A percentile compares a stretch with the other conserved stretches of the same genome.
Conservation (phyloP, 148 eudicot genomes). For the Fagopyrum homotropicum region DNA sequence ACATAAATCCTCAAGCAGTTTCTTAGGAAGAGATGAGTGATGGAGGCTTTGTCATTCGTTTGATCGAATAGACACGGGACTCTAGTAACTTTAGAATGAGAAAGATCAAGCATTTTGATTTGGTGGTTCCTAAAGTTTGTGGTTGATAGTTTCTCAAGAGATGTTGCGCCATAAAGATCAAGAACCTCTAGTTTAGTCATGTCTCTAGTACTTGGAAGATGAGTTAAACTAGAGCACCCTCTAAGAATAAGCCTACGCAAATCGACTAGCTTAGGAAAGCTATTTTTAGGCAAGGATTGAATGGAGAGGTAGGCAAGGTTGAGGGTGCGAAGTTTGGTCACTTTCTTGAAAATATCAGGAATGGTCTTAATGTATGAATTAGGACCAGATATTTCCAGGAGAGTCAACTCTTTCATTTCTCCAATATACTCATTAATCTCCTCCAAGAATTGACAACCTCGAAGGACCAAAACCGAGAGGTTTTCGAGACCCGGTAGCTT, state of each 20-base stretch:
- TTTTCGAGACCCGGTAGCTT: background rate
- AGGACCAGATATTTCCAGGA: constrained; percentile 11
- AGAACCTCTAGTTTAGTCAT: background rate
- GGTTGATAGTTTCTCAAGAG: constrained; percentile 2
- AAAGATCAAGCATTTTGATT: constrained; percentile 7
- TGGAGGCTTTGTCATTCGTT: background rate
- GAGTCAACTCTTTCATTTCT: background rate
- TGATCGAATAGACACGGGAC: background rate
- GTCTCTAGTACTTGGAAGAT: constrained; percentile 1
- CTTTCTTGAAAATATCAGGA: constrained; percentile 8
- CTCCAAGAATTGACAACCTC: constrained; percentile 7
- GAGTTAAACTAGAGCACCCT: background rate
- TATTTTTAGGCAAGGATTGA: background rate
- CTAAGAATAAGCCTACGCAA: constrained; percentile 9
- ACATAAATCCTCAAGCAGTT: background rate
- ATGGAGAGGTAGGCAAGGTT: constrained; percentile 8
- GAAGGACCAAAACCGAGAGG: background rate
- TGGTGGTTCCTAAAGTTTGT: background rate
- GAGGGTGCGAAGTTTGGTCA: constrained; percentile 4
- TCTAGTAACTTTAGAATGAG: background rate
- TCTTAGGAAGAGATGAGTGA: constrained; percentile 6
- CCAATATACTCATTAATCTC: background rate
- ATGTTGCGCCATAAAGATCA: constrained; percentile 9
- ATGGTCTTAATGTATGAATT: background rate
- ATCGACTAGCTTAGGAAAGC: background rate